Conservation (phyloP, 192 early-diverging fungal species). For the Allomyces macrogynus region DNA sequence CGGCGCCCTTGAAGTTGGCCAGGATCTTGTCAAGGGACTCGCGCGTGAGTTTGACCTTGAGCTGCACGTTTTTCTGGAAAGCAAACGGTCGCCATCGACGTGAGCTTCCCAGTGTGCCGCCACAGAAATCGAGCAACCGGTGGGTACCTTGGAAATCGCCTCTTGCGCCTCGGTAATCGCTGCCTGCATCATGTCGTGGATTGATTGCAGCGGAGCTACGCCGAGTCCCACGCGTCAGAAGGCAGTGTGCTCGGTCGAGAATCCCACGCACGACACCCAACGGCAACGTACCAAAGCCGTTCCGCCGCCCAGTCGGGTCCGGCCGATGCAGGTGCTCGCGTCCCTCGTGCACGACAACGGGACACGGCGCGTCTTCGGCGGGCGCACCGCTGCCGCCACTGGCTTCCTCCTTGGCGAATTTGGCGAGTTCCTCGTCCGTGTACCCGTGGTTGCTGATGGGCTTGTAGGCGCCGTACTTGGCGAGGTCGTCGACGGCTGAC, state of each 20-base stretch:
- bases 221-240: no score
- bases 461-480: slow-evolving; percentile 24
- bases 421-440: slow-evolving; percentile 31
- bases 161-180: slow-evolving; percentile 19
- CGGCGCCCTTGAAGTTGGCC: slow-evolving; percentile 18
- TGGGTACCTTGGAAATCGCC: slow-evolving; percentile 9
- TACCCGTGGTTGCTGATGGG: slow-evolving; percentile 33
- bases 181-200: slow-evolving; percentile 14
- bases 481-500: slow-evolving; percentile 15
- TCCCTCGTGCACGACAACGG: not conserved
- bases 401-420: slow-evolving; percentile 7
- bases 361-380: no score
- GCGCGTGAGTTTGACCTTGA: slow-evolving; percentile 10
- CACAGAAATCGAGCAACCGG: not conserved
- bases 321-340: slow-evolving; percentile 13
- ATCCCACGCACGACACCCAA: no score
- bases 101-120: not conserved
- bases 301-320: slow-evolving; percentile 32
- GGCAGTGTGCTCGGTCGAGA: no score
- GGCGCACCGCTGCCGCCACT: no score
- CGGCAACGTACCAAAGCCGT: slow-evolving; percentile 20
- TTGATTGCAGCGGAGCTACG: slow-evolving; percentile 17
- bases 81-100: slow-evolving; percentile 1
- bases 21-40: slow-evolving; percentile 17
- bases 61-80: slow-evolving; percentile 18